Evolutionary conservation across 129 eudicot species (phyloP).

Genomic region (Pittosporum tobira): DNA sequence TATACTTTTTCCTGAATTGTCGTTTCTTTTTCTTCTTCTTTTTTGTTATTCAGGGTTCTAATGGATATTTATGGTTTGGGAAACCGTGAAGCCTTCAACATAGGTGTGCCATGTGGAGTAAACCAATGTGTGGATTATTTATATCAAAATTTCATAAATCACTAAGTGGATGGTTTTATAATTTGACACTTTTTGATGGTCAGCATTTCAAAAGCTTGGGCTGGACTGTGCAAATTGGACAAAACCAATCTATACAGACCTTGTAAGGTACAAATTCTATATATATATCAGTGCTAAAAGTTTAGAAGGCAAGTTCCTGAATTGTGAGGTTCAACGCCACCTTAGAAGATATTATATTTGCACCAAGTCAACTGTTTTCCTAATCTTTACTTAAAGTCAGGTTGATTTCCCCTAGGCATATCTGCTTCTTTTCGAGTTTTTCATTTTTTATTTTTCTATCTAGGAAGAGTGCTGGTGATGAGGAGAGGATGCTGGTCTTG

Average conservation of each 20-base stretch:
- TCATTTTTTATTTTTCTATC: slow-evolving; percentile 8
- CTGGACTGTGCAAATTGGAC: slow-evolving; percentile 97
- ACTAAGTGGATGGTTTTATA: not conserved
- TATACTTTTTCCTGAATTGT: slow-evolving; percentile 4
- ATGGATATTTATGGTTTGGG: slow-evolving; percentile 76
- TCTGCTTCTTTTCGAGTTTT: not conserved
- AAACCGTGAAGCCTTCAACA: slow-evolving; percentile 82
- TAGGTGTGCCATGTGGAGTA: slow-evolving; percentile 39
- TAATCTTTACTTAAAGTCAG: too few species aligned
- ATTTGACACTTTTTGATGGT: slow-evolving; percentile 17
- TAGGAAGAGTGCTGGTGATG: slow-evolving; percentile 87
- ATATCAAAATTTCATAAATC: not conserved
- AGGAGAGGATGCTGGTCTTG: slow-evolving; percentile 80
- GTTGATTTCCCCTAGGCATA: not conserved
- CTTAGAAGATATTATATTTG: not conserved
- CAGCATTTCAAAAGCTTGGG: slow-evolving; percentile 88
- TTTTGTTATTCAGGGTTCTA: slow-evolving; percentile 54
- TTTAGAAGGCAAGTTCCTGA: not conserved
- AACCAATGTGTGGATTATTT: slow-evolving; percentile 1
- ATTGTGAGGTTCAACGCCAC: not conserved
- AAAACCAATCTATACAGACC: slow-evolving; percentile 79
- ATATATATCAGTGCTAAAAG: not conserved
- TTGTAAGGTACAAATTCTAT: slow-evolving; percentile 48
- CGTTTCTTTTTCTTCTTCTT: slow-evolving; percentile 11
- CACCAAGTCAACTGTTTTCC: not conserved